A percentile compares a stretch with the other conserved stretches of the same genome.
These are phyloP conservation scores for Heracleum sosnowskyi DNA, from an alignment of 129 eudicot species.

Conservation along the genomic window DNA sequence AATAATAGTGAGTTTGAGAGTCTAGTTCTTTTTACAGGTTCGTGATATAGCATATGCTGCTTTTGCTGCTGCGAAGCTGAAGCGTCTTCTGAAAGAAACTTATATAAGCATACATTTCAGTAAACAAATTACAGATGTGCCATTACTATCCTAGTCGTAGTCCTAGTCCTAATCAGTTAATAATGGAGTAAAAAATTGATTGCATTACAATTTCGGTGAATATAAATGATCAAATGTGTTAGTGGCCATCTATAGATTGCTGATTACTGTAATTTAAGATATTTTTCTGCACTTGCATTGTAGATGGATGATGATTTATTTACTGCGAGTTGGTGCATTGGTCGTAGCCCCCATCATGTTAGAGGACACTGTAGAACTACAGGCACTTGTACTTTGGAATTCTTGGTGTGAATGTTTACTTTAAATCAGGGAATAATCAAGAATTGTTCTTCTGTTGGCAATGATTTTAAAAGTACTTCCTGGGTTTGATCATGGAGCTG, in stretches of 20 bases:
- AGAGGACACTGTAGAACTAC: constrained; percentile 7
- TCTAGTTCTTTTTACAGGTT: neutral
- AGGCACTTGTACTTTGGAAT: neutral
- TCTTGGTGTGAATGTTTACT: neutral
- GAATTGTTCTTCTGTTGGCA: neutral
- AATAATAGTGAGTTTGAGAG: neutral
- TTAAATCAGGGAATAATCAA: neutral
- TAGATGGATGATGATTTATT: constrained; percentile 76
- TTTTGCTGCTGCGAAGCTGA: neutral
- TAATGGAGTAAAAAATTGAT: neutral
- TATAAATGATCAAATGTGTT: neutral
- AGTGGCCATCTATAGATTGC: neutral
- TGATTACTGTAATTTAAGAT: neutral
- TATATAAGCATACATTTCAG: neutral
- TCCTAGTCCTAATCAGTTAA: neutral
- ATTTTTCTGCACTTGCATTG: constrained; percentile 34
- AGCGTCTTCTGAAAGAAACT: neutral
- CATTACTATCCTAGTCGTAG: neutral
- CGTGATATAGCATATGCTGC: neutral
- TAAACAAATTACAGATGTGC: neutral
- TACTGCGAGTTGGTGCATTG: constrained; percentile 30
- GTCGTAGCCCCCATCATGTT: constrained; percentile 31
- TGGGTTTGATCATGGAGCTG: neutral
- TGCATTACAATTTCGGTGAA: neutral
- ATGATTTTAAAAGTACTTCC: neutral